Percentiles rank a stretch among this genome's conserved stretches.
These are phyloP conservation scores for Trametopsis cervina DNA, from an alignment of 768 basidiomycete species.

Conservation along the genomic window DNA sequence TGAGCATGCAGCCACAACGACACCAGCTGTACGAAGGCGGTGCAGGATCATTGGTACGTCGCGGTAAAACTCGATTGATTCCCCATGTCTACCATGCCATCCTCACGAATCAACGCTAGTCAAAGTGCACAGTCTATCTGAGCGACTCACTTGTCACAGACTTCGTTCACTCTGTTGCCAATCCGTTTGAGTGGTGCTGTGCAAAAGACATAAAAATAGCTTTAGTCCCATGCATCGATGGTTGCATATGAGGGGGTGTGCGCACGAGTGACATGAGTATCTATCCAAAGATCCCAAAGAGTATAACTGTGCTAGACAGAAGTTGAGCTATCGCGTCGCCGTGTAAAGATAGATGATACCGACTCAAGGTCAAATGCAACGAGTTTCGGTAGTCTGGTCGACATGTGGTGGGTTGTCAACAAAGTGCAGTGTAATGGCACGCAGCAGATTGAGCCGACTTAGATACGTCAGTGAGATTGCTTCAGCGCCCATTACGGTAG, in stretches of 20 bases:
- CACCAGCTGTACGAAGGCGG: conserved; percentile 39
- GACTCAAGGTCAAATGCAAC: conserved; percentile 83
- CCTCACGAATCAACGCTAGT: background rate
- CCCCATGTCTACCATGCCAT: conserved; percentile 41
- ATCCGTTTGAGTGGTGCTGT: conserved; percentile 50
- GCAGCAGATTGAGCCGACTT: background rate
- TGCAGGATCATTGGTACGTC: conserved; percentile 74
- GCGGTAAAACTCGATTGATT: conserved; percentile 61
- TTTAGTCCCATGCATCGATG: too few species aligned
- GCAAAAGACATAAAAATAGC: too few species aligned
- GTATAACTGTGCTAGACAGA: conserved; percentile 56
- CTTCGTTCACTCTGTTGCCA: conserved; percentile 36
- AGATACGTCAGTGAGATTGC: background rate
- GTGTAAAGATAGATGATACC: conserved; percentile 14
- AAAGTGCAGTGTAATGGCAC: background rate
- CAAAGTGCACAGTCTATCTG: background rate
- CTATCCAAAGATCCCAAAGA: conserved; percentile 84
- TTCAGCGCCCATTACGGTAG: too few species aligned
- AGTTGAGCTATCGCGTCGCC: conserved; percentile 5
- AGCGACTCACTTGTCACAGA: conserved; percentile 50
- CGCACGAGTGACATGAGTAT: conserved; percentile 62
- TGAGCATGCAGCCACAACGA: conserved; percentile 66
- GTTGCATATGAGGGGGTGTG: background rate
- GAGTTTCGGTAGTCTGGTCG: conserved; percentile 45
- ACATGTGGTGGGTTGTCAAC: conserved; percentile 15